These are phyloP conservation scores for Stagonosporopsis chrysanthemi DNA, from an alignment of 2,329 filamentous ascomycete genomes.

Conservation along the genomic window DNA sequence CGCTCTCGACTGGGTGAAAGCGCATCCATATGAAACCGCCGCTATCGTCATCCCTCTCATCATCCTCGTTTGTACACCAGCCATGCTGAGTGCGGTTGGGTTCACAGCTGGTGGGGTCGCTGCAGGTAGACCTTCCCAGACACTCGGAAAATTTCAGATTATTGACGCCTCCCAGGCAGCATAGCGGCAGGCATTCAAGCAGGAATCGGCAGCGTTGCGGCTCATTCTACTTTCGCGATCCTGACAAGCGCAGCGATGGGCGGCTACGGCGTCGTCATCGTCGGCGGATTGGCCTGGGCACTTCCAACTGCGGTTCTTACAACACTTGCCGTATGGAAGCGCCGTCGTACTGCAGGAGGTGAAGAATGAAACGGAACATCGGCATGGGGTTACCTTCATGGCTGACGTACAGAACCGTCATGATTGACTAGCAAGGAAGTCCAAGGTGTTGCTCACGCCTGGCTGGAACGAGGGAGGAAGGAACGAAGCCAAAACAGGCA, in stretches of 20 bases:
- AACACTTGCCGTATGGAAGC: background rate
- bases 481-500: too few species aligned
- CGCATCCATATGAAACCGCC: background rate
- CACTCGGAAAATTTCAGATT: background rate
- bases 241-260: constrained; percentile 38
- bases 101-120: background rate
- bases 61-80: background rate
- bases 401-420: too few species aligned
- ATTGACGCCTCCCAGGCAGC: constrained; percentile 22
- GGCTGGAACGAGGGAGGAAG: too few species aligned
- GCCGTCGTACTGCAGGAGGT: background rate
- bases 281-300: constrained; percentile 10
- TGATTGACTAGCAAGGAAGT: background rate
- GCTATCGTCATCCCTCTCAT: background rate
- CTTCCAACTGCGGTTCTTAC: background rate
- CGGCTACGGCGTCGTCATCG: constrained; percentile 26
- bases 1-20: background rate
- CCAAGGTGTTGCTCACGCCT: background rate
- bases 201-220: constrained; percentile 27
- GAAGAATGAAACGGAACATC: too few species aligned
- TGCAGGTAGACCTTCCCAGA: background rate
- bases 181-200: constrained; percentile 34
- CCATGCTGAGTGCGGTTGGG: background rate
- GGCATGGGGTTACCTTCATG: background rate
- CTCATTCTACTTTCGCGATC: constrained; percentile 29